Conservation (phyloP, 805 yeast genomes). For the Hanseniaspora clermontiae region DNA sequence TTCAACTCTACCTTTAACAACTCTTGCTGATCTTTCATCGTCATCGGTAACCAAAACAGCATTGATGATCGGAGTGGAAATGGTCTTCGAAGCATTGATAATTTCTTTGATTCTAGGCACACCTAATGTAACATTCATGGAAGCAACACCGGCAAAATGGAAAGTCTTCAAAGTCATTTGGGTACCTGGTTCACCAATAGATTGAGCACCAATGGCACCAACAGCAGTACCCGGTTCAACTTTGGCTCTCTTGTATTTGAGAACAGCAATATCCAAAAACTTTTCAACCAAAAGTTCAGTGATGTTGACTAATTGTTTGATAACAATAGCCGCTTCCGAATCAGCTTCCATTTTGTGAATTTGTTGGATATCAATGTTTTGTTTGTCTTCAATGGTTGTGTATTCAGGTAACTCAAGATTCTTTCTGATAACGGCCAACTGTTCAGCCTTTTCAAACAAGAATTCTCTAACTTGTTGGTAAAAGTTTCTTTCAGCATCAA, state of each 20-base stretch:
- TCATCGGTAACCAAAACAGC: slow-evolving; percentile 83
- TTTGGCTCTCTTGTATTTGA: slow-evolving; percentile 74
- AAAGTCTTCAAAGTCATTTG: slow-evolving; percentile 94
- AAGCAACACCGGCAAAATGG: slow-evolving; percentile 99
- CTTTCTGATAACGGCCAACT: slow-evolving; percentile 46
- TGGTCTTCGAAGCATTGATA: slow-evolving; percentile 88
- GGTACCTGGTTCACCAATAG: slow-evolving; percentile 98
- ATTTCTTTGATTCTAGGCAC: slow-evolving; percentile 99
- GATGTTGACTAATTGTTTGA: slow-evolving; percentile 55
- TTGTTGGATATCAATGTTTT: slow-evolving; percentile 25
- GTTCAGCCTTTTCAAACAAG: slow-evolving; percentile 42
- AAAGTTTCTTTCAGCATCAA: slow-evolving; percentile 78
- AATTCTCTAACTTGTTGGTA: slow-evolving; percentile 63
- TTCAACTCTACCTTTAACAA: slow-evolving; percentile 93
- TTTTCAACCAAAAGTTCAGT: slow-evolving; percentile 45
- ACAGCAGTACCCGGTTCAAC: slow-evolving; percentile 99
- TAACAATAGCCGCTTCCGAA: slow-evolving; percentile 34
- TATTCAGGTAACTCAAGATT: slow-evolving; percentile 31
- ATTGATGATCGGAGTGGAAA: slow-evolving; percentile 92
- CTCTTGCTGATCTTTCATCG: slow-evolving; percentile 96
- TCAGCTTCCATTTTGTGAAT: slow-evolving; percentile 33
- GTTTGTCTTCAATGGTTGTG: not conserved
- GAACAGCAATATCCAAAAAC: slow-evolving; percentile 64
- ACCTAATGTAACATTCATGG: slow-evolving; percentile 97
- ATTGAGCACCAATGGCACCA: slow-evolving; percentile 98